Percentiles rank a stretch among this genome's conserved stretches.
These are phyloP conservation scores for Chondrus crispus DNA, from an alignment of 23 red algal species.

Conservation along the genomic window DNA sequence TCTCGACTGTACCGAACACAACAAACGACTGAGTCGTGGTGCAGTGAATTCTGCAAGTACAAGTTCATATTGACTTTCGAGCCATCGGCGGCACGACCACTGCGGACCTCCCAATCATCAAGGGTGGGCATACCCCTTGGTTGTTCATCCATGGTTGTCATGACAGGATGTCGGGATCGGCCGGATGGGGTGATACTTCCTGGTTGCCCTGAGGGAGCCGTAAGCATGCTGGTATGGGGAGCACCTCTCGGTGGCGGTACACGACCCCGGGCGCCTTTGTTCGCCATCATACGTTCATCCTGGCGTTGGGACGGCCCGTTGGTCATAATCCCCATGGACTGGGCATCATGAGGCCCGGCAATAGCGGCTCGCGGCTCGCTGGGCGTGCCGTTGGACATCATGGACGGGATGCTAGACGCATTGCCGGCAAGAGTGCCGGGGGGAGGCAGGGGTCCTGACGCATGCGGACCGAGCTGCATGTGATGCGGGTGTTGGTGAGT, in stretches of 20 bases:
- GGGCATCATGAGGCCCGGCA: too few relatives aligned
- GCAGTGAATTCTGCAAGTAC: conserved; percentile 64
- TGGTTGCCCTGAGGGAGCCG: too few relatives aligned
- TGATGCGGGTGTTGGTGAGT: background rate
- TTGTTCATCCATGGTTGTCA: background rate
- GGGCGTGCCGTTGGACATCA: background rate
- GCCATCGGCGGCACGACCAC: conserved; percentile 14
- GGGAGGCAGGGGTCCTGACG: background rate
- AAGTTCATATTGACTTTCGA: conserved; percentile 43
- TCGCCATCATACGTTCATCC: background rate
- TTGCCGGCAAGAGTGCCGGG: background rate
- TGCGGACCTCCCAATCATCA: conserved; percentile 69
- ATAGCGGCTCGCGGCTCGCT: background rate
- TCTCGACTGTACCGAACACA: conserved; percentile 90
- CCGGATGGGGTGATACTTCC: too few relatives aligned
- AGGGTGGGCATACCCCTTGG: background rate
- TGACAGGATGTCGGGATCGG: background rate
- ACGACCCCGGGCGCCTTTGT: too few relatives aligned
- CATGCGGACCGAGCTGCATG: background rate
- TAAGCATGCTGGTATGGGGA: too few relatives aligned
- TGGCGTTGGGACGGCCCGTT: background rate
- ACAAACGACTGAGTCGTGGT: conserved; percentile 89
- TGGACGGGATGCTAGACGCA: background rate
- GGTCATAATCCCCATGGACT: background rate
- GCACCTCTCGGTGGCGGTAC: too few relatives aligned